phyloP scores from a whole-genome alignment of 139 green algal species.

The Protoeuglena noctilucae region DNA sequence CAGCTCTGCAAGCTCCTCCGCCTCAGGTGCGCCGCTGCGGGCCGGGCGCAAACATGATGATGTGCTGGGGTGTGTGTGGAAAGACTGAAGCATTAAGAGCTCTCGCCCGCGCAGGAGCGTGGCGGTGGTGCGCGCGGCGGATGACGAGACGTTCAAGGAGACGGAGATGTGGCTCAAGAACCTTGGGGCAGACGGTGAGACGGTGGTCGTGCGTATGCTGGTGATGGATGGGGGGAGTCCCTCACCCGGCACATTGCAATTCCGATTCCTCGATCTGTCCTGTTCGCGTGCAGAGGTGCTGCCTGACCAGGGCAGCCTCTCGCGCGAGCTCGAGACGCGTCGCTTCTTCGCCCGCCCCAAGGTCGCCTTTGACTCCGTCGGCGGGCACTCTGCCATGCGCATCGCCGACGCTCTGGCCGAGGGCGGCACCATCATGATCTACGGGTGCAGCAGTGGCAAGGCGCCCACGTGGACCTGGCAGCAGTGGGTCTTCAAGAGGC shows the following conservation, averaged over 20 bases:
- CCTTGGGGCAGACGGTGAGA: too few species aligned
- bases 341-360: constrained; percentile 65
- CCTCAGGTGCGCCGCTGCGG: constrained; percentile 44
- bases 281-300: too few species aligned
- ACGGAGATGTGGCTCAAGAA: constrained; percentile 27
- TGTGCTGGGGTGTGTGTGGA: constrained; percentile 19
- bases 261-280: too few species aligned
- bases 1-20: constrained; percentile 65
- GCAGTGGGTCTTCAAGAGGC: constrained; percentile 48
- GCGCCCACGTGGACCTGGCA: constrained; percentile 47
- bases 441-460: constrained; percentile 54
- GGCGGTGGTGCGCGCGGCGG: constrained; percentile 18
- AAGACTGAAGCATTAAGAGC: background rate
- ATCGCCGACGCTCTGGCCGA: constrained; percentile 45
- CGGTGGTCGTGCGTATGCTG: too few species aligned
- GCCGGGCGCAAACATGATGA: too few species aligned
- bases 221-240: too few species aligned
- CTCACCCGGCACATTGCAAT: too few species aligned
- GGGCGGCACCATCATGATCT: constrained; percentile 48
- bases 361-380: constrained; percentile 65
- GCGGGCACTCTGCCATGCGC: constrained; percentile 37
- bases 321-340: too few species aligned
- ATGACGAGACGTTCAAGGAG: constrained; percentile 3
- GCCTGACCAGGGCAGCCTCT: too few species aligned
- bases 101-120: background rate